These are phyloP conservation scores for Penicillium daleae DNA, from an alignment of 495 filamentous ascomycete genomes.

Conservation along the genomic window DNA sequence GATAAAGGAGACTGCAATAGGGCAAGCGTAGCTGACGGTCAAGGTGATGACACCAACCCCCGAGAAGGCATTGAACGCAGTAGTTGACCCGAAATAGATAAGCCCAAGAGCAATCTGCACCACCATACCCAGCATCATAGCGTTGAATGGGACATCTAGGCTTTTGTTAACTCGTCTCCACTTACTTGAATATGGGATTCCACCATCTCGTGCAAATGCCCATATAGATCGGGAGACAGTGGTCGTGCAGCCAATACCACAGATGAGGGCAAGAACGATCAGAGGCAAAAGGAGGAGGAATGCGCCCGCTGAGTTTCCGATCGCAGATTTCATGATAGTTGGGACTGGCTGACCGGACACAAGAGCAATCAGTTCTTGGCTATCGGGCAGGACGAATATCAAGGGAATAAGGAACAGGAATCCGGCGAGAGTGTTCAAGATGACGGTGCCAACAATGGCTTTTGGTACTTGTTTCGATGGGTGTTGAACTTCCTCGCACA, in stretches of 20 bases:
- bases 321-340: slow-evolving; percentile 22
- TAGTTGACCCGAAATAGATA: slow-evolving; percentile 59
- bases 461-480: slow-evolving; percentile 62
- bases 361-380: slow-evolving; percentile 53
- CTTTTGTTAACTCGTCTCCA: slow-evolving; percentile 56
- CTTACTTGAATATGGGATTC: slow-evolving; percentile 61
- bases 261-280: slow-evolving; percentile 67
- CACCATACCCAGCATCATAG: slow-evolving; percentile 51
- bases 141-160: slow-evolving; percentile 55
- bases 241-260: slow-evolving; percentile 64
- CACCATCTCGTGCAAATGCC: slow-evolving; percentile 62
- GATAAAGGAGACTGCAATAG: slow-evolving; percentile 54
- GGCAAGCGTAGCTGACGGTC: slow-evolving; percentile 57
- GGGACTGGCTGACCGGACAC: slow-evolving; percentile 52
- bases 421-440: slow-evolving; percentile 63
- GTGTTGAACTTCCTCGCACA: slow-evolving; percentile 66
- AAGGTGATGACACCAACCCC: slow-evolving; percentile 62
- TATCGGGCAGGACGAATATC: slow-evolving; percentile 62
- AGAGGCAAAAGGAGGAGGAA: slow-evolving; percentile 69
- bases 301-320: slow-evolving; percentile 48
- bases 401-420: slow-evolving; percentile 65
- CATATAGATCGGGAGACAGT: slow-evolving; percentile 66
- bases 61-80: slow-evolving; percentile 63
- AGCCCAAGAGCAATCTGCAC: slow-evolving; percentile 58
- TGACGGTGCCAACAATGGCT: slow-evolving; percentile 67